Percentiles rank a stretch among this genome's conserved stretches.
These are phyloP conservation scores for Escovopsis weberi DNA, from an alignment of 2,329 filamentous ascomycete genomes.

Conservation along the genomic window DNA sequence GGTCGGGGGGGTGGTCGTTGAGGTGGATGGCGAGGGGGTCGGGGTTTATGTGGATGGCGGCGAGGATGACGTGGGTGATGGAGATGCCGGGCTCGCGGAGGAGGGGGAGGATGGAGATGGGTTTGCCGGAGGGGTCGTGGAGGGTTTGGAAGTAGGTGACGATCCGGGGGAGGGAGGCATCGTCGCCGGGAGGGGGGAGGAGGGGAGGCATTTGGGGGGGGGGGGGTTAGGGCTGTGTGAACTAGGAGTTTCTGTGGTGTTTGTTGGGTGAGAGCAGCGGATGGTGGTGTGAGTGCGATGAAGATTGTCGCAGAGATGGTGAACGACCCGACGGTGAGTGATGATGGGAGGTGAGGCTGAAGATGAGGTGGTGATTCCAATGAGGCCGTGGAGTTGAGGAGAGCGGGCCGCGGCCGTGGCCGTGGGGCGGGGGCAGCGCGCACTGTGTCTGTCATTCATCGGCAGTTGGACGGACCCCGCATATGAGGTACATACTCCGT, in stretches of 20 bases:
- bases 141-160: constrained; percentile 42
- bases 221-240: constrained; percentile 13
- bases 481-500: too few relatives aligned
- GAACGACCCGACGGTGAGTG: too few relatives aligned
- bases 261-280: not conserved
- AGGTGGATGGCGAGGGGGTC: constrained; percentile 53
- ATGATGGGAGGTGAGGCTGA: too few relatives aligned
- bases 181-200: not conserved
- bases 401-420: too few relatives aligned
- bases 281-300: not conserved
- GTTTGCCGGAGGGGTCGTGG: constrained; percentile 27
- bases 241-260: not conserved
- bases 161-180: constrained; percentile 28
- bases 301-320: too few relatives aligned
- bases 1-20: constrained; percentile 62
- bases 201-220: constrained; percentile 5
- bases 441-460: too few relatives aligned
- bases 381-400: too few relatives aligned
- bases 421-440: too few relatives aligned
- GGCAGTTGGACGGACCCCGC: too few relatives aligned
- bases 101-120: constrained; percentile 39
- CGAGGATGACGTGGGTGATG: constrained; percentile 70
- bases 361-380: too few relatives aligned
- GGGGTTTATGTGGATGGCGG: constrained; percentile 71
- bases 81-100: constrained; percentile 31